Evolutionary conservation across 2,329 filamentous ascomycete species (phyloP).

Genomic region (Microsporum canis): DNA sequence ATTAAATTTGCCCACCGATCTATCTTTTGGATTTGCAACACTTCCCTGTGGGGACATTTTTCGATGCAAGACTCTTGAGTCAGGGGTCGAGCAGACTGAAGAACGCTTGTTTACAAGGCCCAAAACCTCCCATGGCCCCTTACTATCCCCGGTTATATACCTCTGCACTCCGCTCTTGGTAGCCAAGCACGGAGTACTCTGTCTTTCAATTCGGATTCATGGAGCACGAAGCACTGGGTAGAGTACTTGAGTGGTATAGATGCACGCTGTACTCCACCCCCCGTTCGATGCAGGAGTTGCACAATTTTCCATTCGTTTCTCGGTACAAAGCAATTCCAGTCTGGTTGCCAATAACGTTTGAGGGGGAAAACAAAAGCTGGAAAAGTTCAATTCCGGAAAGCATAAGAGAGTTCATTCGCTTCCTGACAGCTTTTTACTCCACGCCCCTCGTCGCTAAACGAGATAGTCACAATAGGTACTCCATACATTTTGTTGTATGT

Average conservation of each 20-base stretch:
- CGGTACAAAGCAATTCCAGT: not conserved
- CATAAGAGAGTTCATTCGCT: conserved; percentile 1
- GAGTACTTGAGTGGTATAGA: not conserved
- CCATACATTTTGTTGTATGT: not conserved
- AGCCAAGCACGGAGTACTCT: not conserved
- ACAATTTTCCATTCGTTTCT: not conserved
- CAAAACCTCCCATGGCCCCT: not conserved
- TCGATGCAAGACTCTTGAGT: not conserved
- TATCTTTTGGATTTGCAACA: not conserved
- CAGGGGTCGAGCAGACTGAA: not conserved
- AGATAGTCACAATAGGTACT: not conserved
- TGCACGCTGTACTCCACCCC: no score
- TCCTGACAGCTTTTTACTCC: not conserved
- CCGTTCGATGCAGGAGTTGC: not conserved
- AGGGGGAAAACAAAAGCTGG: not conserved
- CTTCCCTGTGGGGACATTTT: not conserved
- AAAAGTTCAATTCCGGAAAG: not conserved
- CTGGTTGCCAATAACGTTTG: not conserved
- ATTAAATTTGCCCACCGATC: not conserved
- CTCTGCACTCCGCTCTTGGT: not conserved
- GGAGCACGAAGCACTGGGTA: not conserved
- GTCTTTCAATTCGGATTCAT: not conserved
- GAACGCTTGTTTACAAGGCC: conserved; percentile 1
- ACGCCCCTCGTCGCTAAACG: not conserved
- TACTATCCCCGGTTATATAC: not conserved